Base-by-base conservation (phyloP, 2,329 filamentous ascomycete genomes). In the Scolecobasidium constrictum region DNA sequence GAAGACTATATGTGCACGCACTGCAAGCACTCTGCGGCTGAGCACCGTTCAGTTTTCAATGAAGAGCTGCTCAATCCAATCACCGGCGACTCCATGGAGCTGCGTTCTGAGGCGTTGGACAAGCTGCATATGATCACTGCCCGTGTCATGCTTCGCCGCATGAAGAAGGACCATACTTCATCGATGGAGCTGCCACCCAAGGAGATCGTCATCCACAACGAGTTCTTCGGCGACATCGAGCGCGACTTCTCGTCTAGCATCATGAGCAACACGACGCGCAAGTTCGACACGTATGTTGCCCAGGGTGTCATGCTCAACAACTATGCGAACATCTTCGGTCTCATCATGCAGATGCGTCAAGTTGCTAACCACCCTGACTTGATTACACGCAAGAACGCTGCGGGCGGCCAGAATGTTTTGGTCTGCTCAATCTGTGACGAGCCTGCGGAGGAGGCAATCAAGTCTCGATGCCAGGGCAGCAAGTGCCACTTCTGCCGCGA, bases 321-420 rank as follows among this genome's bases (percentile, higher is more conserved):
- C 58, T 96, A 96, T 53, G 92, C 92, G 66, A 98, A 98, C 60
- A 96, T 98, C 50, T 98, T 98, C 55, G 90, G 88, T 56, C 73
- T 98, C 43, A 95, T 98, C 56, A 96, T 96, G 86, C 88, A 94
- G 62, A 96, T 98, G 90, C 83, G 92, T 43, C 92, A 98, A 65
- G 86, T 95, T 19, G 87, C 92, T 5, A 92, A 98, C 51, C 92
- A 98, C 57, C 92, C 92, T 0, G 92, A 98, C 63, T 65, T 98
- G 26, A 83, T 98, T 38, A 65, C 96, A 48, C 93, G 90, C 67
- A 95, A 92, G 65, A 77, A 90, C 48, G 75, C 74, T 3, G 79
- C 87, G 51, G 85, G 84, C 42, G 88, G 88, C 2, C 86, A 94
- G 61, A 95, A 96, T 49, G 72, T 94, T 11, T 68, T 94, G 26